Percentiles rank a stretch among this genome's conserved stretches.
Conservation (phyloP, 768 basidiomycete genomes). For the Leccinum longicurvipes region DNA sequence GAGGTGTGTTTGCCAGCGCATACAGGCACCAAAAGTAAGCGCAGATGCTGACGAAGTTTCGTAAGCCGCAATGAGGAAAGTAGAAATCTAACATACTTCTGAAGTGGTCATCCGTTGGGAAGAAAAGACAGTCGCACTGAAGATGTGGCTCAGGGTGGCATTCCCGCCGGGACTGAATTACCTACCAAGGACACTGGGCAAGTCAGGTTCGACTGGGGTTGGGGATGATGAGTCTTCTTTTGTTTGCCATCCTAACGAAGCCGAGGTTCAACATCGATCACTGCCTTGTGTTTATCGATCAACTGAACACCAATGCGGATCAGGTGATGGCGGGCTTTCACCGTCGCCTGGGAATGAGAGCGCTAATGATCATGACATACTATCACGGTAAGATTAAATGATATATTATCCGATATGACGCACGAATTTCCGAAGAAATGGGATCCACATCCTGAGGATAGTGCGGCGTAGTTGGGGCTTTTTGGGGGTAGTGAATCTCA, state of each 20-base stretch:
- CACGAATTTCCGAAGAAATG: conserved; percentile 51
- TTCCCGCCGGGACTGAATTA: conserved; percentile 8
- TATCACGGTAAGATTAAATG: conserved; percentile 5
- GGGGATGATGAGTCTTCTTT: conserved; percentile 3
- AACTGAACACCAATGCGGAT: conserved; percentile 51
- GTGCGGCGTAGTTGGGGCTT: conserved; percentile 51
- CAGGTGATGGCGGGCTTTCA: conserved; percentile 44
- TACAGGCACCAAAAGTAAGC: conserved; percentile 63
- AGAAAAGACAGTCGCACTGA: conserved; percentile 47
- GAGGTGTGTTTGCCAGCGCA: conserved; percentile 46
- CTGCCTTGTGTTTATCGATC: conserved; percentile 47
- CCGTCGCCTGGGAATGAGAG: conserved; percentile 43
- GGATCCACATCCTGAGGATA: conserved; percentile 57
- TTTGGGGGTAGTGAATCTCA: conserved; percentile 52
- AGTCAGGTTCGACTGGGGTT: conserved; percentile 29
- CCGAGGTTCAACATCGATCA: conserved; percentile 30
- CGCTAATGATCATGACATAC: conserved; percentile 34
- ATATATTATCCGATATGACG: conserved; percentile 8
- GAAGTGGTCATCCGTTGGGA: conserved; percentile 49
- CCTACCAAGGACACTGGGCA: conserved; percentile 56
- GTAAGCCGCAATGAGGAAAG: conserved; percentile 63
- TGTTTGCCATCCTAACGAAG: conserved; percentile 15
- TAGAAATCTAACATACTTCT: conserved; percentile 65
- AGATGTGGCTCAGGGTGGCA: background rate
- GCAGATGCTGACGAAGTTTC: conserved; percentile 54